phyloP scores from a whole-genome alignment of 225 moss, liverwort and hornwort genomes.

The Pleurozium schreberi region DNA sequence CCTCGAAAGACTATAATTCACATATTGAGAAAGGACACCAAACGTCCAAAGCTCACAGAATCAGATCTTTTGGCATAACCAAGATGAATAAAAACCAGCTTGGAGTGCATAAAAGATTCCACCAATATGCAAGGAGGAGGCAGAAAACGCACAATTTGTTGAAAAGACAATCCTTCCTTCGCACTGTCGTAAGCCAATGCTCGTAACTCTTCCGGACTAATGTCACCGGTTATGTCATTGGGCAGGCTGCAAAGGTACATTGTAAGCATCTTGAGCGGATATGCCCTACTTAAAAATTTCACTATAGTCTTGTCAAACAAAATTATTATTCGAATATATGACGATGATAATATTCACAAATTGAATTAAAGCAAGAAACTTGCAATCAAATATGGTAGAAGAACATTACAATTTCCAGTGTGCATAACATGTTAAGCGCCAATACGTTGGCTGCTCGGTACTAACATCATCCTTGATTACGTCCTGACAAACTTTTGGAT shows the following conservation, averaged over 20 bases:
- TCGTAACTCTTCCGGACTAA: constrained; percentile 89
- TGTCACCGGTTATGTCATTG: constrained; percentile 80
- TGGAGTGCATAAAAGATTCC: not conserved
- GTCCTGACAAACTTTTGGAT: constrained; percentile 69
- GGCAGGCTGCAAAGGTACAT: constrained; percentile 57
- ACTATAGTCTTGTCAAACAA: not conserved
- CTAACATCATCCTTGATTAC: constrained; percentile 70
- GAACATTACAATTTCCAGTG: constrained; percentile 81
- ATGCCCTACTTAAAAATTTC: not conserved
- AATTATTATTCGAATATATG: not conserved
- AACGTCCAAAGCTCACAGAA: not conserved
- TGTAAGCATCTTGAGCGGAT: not conserved
- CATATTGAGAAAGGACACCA: not conserved
- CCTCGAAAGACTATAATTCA: not conserved
- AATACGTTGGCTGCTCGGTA: constrained; percentile 61
- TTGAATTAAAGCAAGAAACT: not conserved
- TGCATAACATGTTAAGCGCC: constrained; percentile 83
- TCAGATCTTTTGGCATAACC: not conserved
- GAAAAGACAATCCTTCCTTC: constrained; percentile 63
- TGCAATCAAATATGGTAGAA: not conserved
- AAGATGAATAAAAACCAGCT: not conserved
- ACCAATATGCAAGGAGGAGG: not conserved
- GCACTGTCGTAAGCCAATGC: constrained; percentile 73
- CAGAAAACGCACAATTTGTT: constrained; percentile 57
- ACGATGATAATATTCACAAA: not conserved